A percentile compares a stretch with the other conserved stretches of the same genome.
Conservation (phyloP, 2,329 filamentous ascomycete genomes). For the Aotearoamyces nothofagi region DNA sequence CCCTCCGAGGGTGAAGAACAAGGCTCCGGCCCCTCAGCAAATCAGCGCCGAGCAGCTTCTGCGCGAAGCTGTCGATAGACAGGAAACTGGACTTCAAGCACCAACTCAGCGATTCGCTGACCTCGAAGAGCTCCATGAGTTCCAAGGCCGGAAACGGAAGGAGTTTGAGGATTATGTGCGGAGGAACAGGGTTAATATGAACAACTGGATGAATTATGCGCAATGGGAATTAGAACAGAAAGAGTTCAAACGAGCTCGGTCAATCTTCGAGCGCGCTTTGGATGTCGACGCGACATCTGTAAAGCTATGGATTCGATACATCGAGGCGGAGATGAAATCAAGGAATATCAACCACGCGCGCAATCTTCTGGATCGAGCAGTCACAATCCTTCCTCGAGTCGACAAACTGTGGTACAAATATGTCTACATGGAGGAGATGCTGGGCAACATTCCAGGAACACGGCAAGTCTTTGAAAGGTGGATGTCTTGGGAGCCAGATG, state of each 20-base stretch:
- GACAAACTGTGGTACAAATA: slow-evolving; percentile 99
- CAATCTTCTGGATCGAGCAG: slow-evolving; percentile 88
- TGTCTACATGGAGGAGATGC: slow-evolving; percentile 96
- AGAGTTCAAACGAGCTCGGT: slow-evolving; percentile 81
- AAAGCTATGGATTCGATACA: slow-evolving; percentile 79
- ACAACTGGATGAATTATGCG: slow-evolving; percentile 98
- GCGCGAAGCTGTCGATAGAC: slow-evolving; percentile 90
- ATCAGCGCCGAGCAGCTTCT: slow-evolving; percentile 96
- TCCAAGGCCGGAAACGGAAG: slow-evolving; percentile 86
- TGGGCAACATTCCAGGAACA: slow-evolving; percentile 85
- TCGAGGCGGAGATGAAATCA: slow-evolving; percentile 91
- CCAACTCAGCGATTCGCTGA: slow-evolving; percentile 93
- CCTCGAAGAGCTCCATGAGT: slow-evolving; percentile 94
- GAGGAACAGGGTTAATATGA: slow-evolving; percentile 87
- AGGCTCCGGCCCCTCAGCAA: slow-evolving; percentile 78
- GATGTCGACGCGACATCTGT: slow-evolving; percentile 84
- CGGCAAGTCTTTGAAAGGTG: slow-evolving; percentile 92
- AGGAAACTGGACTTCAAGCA: slow-evolving; percentile 75
- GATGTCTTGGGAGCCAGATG: slow-evolving; percentile 97
- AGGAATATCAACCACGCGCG: slow-evolving; percentile 94
- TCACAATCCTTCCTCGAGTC: slow-evolving; percentile 76
- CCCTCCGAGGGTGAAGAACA: slow-evolving; percentile 96
- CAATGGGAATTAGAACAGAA: slow-evolving; percentile 97
- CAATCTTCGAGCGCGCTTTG: slow-evolving; percentile 86
- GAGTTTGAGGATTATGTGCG: slow-evolving; percentile 98